Percentiles rank a stretch among this genome's conserved stretches.
These are phyloP conservation scores for Amyloporia xantha DNA, from an alignment of 768 basidiomycete species.

Conservation along the genomic window DNA sequence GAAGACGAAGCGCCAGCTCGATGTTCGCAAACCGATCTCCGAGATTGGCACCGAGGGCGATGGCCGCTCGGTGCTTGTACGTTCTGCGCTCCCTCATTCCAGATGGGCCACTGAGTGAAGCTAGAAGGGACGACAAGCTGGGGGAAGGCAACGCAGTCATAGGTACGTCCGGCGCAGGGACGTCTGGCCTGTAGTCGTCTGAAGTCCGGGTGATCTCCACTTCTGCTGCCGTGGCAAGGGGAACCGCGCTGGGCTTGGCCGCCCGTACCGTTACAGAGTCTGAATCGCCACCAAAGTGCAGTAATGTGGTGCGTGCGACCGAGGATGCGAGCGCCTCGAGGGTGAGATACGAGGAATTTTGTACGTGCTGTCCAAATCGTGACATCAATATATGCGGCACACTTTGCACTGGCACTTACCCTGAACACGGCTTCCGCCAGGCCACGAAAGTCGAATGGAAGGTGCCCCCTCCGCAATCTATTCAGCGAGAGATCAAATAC, in stretches of 20 bases:
- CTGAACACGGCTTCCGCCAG: constrained; percentile 31
- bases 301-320: constrained; percentile 43
- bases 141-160: background rate
- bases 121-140: constrained; percentile 1
- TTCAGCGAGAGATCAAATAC: constrained; percentile 41
- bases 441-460: constrained; percentile 33
- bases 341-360: constrained; percentile 47
- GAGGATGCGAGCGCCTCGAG: constrained; percentile 64
- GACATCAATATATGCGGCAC: too few species aligned
- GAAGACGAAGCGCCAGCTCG: constrained; percentile 62
- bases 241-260: constrained; percentile 67
- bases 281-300: constrained; percentile 14
- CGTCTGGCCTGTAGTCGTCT: constrained; percentile 27
- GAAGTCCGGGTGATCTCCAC: constrained; percentile 49
- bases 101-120: background rate
- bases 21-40: constrained; percentile 84
- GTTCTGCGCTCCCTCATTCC: background rate
- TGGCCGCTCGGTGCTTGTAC: constrained; percentile 38
- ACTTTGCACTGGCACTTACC: constrained; percentile 26
- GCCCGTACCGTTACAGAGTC: constrained; percentile 44
- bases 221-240: constrained; percentile 55
- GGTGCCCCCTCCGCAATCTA: constrained; percentile 7
- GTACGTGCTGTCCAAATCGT: constrained; percentile 35
- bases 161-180: background rate
- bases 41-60: constrained; percentile 88